Conservation (phyloP, 148 eudicot species). For the Salicornia ramosissima region DNA sequence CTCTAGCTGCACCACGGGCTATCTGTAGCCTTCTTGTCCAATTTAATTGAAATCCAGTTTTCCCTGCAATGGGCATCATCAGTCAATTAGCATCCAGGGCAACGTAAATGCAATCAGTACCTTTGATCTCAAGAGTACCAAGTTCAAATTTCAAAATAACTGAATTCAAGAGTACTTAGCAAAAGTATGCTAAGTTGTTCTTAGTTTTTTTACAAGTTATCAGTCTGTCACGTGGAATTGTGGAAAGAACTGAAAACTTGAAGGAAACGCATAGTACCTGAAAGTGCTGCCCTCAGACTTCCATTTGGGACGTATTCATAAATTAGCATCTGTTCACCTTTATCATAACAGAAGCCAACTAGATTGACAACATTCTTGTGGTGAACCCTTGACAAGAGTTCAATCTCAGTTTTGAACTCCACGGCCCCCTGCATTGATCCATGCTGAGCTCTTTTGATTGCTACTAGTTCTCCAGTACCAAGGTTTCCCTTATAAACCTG, state of each 20-base stretch:
- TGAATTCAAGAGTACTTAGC: too few relatives aligned
- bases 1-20: conserved; percentile 89
- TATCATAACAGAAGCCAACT: conserved; percentile 85
- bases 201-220: neutral
- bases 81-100: neutral
- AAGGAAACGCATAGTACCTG: conserved; percentile 38
- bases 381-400: conserved; percentile 91
- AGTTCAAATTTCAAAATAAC: neutral
- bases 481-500: conserved; percentile 84
- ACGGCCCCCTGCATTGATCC: conserved; percentile 81
- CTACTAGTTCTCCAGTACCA: conserved; percentile 56
- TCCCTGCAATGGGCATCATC: conserved; percentile 42
- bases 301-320: conserved; percentile 88
- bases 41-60: conserved; percentile 59
- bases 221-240: neutral
- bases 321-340: conserved; percentile 81
- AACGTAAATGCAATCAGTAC: conserved; percentile 2
- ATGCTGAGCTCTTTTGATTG: conserved; percentile 74
- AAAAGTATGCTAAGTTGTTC: neutral
- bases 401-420: conserved; percentile 94
- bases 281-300: conserved; percentile 63
- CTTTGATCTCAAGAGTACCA: neutral
- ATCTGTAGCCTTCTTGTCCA: conserved; percentile 72
- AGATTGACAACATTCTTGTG: conserved; percentile 85
- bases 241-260: neutral